Base-by-base conservation (phyloP, 352 stramenopile species). In the Phytophthora nicotianae region DNA sequence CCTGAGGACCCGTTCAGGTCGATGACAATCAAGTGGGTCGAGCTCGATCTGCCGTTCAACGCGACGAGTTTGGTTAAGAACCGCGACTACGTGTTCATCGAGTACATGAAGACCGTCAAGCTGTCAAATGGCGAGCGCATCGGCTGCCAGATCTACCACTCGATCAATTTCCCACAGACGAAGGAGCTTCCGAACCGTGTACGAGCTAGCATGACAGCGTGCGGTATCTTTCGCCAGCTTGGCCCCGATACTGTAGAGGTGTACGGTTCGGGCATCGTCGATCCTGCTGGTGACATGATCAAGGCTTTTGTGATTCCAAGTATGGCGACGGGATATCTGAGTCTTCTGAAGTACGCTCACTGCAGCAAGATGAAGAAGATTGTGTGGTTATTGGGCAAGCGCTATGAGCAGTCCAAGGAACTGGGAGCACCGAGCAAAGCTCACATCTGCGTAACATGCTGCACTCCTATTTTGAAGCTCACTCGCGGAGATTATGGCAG, bases 111-210 rank as follows among this genome's bases (percentile, higher is more conserved):
- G 13, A 73, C 76, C 20, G 64, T 75, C 17, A 53, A 57, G 14
- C 57, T 74, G 23, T 53, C 51, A 6, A 65, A 62, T 13, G 72
- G 72, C 2, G 72, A 84, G 56, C 65, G 45, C 13, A 51, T 84
- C 40, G 75, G 75, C 13, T 82, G 69, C 47, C 66, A 80, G 58
- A 47, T 84, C 11, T 50, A 74, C 38, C 79, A 88, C 63, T 86
- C 76, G 27, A 55, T 89, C 27, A 58, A 76, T 11, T 72, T 88
- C 14, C 42, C 66, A 1, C 64, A 83, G n/a, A 68, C 77, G 2
- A 68, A 68, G n/a, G 57, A 70, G 16, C 45, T 86, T 0, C 51
- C 62, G 0, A 32, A 49, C 19, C 73, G 66, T 13, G 62, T 74
- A n/a, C 77, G 80, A 5, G 77, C 62, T 4, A 79, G 73, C 47